Percentiles rank a stretch among this genome's conserved stretches.
These are phyloP conservation scores for Pyrenochaeta sp. DNA, from an alignment of 2,329 filamentous ascomycete genomes.

Conservation along the genomic window DNA sequence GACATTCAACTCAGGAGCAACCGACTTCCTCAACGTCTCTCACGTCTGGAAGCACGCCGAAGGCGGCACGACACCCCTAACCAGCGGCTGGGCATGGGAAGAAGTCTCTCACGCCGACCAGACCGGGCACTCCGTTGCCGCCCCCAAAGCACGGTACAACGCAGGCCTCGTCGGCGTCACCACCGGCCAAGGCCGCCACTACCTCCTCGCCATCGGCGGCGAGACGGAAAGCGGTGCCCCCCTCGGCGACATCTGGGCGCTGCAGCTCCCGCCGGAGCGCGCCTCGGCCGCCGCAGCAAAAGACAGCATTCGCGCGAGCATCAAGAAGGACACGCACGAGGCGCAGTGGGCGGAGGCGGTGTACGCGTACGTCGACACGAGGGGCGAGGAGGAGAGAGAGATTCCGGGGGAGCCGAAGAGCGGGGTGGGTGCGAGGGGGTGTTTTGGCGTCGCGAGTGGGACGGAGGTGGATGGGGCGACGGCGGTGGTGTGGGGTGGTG, in stretches of 20 bases:
- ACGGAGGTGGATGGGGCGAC: slow-evolving; percentile 57
- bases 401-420: slow-evolving; percentile 46
- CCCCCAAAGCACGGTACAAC: slow-evolving; percentile 53
- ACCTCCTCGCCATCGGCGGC: slow-evolving; percentile 61
- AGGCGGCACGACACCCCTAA: slow-evolving; percentile 43
- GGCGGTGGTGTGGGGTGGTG: slow-evolving; percentile 63
- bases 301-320: slow-evolving; percentile 55
- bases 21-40: slow-evolving; percentile 43
- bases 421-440: slow-evolving; percentile 51
- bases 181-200: slow-evolving; percentile 61
- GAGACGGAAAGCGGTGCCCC: slow-evolving; percentile 35
- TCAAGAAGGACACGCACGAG: slow-evolving; percentile 57
- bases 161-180: slow-evolving; percentile 57
- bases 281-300: slow-evolving; percentile 59
- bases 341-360: slow-evolving; percentile 60
- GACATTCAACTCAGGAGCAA: slow-evolving; percentile 25
- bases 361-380: slow-evolving; percentile 55
- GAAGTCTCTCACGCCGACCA: slow-evolving; percentile 29
- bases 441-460: slow-evolving; percentile 49
- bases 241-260: slow-evolving; percentile 59
- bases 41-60: slow-evolving; percentile 46
- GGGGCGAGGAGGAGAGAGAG: slow-evolving; percentile 53
- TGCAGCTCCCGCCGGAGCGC: slow-evolving; percentile 59
- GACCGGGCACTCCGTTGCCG: slow-evolving; percentile 12
- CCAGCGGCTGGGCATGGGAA: slow-evolving; percentile 44